Conservation (phyloP, 495 filamentous ascomycete species). For the Paragyromitra xinjiangensis region DNA sequence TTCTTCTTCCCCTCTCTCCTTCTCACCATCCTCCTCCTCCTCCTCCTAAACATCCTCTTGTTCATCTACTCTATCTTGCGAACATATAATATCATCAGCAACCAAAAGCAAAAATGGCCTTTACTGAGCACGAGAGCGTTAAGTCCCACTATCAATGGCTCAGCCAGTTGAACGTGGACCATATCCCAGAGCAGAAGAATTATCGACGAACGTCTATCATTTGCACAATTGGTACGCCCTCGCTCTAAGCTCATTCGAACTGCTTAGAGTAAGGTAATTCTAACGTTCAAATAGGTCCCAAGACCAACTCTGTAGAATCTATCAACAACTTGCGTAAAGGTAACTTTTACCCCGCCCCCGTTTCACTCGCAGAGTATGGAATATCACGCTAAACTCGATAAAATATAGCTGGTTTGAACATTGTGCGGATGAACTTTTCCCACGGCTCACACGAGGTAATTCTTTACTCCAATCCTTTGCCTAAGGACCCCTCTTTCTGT, state of each 20-base stretch:
- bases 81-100: conserved; percentile 14
- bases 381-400: conserved; percentile 41
- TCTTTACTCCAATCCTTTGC: conserved; percentile 22
- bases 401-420: conserved; percentile 82
- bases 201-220: conserved; percentile 98
- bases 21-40: conserved; percentile 29
- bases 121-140: conserved; percentile 51
- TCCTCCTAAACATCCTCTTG: conserved; percentile 22
- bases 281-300: conserved; percentile 70
- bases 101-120: conserved; percentile 45
- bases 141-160: conserved; percentile 91
- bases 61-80: not conserved
- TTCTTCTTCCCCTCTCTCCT: conserved; percentile 45
- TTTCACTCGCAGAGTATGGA: conserved; percentile 28
- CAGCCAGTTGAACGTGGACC: conserved; percentile 67
- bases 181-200: conserved; percentile 77
- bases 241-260: not conserved
- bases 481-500: conserved; percentile 41
- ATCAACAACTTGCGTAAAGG: conserved; percentile 88
- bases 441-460: conserved; percentile 89
- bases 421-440: conserved; percentile 99
- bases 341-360: conserved; percentile 58
- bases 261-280: not conserved
- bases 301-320: conserved; percentile 97
- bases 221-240: conserved; percentile 85